Evolutionary conservation across 345 rosid genomes (phyloP).

Genomic region (Bruguiera gymnorhiza): DNA sequence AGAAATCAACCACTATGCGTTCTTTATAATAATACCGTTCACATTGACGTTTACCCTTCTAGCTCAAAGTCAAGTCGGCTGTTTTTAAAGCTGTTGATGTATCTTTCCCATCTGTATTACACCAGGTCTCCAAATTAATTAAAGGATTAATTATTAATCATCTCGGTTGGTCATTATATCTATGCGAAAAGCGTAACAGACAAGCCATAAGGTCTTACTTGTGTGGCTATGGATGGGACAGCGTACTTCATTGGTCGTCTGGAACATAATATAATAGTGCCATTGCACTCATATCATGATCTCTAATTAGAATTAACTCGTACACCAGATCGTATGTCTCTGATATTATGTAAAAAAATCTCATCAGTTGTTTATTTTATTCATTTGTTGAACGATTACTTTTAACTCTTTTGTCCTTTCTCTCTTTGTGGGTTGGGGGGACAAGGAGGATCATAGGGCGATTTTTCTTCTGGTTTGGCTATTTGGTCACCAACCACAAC

Average conservation of each 20-base stretch:
- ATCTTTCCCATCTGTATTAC: not conserved
- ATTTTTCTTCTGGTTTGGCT: constrained; percentile 6
- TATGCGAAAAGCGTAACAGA: not conserved
- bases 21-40: not conserved
- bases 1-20: not conserved
- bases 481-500: constrained; percentile 16
- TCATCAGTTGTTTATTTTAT: too few relatives aligned
- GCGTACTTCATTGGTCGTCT: not conserved
- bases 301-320: not conserved
- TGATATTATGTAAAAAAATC: too few relatives aligned
- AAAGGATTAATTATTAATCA: not conserved
- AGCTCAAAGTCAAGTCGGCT: not conserved
- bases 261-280: not conserved
- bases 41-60: not conserved
- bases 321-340: too few relatives aligned
- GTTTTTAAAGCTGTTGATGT: not conserved
- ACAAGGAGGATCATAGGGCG: too few relatives aligned
- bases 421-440: too few relatives aligned
- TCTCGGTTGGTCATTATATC: not conserved
- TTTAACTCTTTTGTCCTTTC: too few relatives aligned
- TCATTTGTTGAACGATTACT: too few relatives aligned
- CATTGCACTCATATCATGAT: not conserved
- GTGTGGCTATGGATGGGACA: constrained; percentile 15
- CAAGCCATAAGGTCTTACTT: constrained; percentile 5
- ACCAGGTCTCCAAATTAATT: not conserved